Evolutionary conservation across 768 basidiomycete species (phyloP), one percentile per base, ranked within the genome.

Genomic region (Phylloporus sp.): DNA sequence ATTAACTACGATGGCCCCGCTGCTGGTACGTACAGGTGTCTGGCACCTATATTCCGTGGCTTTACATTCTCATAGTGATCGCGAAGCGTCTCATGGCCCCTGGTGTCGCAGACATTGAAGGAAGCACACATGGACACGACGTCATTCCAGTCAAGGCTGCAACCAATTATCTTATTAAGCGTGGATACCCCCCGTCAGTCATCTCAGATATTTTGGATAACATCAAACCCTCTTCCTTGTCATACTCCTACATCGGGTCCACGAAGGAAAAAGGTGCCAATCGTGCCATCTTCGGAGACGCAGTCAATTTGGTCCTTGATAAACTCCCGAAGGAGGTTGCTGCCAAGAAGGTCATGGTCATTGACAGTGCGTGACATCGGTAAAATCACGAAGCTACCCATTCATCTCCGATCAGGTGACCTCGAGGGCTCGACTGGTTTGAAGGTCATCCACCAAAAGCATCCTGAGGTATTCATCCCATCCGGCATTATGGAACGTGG

Each of bases 401-500:
- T 28, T 55, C 13, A 39, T 34, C 36, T n/a, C 0, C 36, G 16
- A 52, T 24, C 52, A 88, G 86, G 81, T 61, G 91, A 93, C 64
- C 71, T 93, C 42, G 90, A 94, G 73, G 91, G 91, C 29, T 93
- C 91, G 0, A 94, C 91, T 26, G 91, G 91, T 50, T 72, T 94
- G 59, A 92, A 90, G 70, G 82, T 78, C 44, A 93, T 94, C 53
- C 91, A 92, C 69, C 82, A 90, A 72, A 90, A 89, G 70, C 88
- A 93, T 61, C 91, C 91, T 3, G 90, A 93, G 66, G 88, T 91
- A 16, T 93, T 91, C 64, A 56, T 90, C 40, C 79, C 87, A 6
- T 89, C 86, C n/a, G 90, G 88, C 38, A 86, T 90, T 68, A 89
- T 88, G 89, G 88, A 90, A 68, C 80, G 88, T 28, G 82, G 88